Conservation (phyloP, 2,329 filamentous ascomycete genomes). For the Fusarium chuoi region DNA sequence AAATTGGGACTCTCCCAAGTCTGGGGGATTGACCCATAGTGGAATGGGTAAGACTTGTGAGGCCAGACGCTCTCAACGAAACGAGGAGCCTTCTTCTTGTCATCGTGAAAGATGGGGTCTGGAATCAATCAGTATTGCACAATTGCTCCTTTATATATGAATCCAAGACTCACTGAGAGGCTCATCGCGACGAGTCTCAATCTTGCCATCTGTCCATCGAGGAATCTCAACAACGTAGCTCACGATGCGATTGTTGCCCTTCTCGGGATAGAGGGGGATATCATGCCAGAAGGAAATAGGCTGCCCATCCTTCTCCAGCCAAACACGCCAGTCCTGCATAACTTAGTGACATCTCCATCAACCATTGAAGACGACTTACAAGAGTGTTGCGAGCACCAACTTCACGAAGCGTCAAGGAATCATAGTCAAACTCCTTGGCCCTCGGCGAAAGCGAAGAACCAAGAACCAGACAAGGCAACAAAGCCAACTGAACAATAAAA, state of each 20-base stretch:
- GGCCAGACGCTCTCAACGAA: slow-evolving; percentile 57
- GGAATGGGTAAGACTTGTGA: slow-evolving; percentile 56
- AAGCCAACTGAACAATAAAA: slow-evolving; percentile 29
- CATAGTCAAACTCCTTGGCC: slow-evolving; percentile 41
- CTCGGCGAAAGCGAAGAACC: slow-evolving; percentile 20
- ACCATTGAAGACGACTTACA: slow-evolving; percentile 26
- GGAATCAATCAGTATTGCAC: background rate
- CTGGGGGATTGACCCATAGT: slow-evolving; percentile 57
- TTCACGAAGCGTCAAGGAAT: slow-evolving; percentile 47
- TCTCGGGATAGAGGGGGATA: slow-evolving; percentile 52
- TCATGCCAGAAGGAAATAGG: slow-evolving; percentile 57
- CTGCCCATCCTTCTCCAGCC: slow-evolving; percentile 52
- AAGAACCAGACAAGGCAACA: slow-evolving; percentile 31
- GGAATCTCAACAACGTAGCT: slow-evolving; percentile 56
- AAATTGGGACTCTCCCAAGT: slow-evolving; percentile 57
- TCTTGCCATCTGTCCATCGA: slow-evolving; percentile 54
- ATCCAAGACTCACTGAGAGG: slow-evolving; percentile 48
- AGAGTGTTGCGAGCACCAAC: slow-evolving; percentile 53
- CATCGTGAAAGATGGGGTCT: slow-evolving; percentile 57
- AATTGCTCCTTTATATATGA: background rate
- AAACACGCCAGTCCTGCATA: slow-evolving; percentile 53
- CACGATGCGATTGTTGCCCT: slow-evolving; percentile 48
- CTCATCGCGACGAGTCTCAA: slow-evolving; percentile 53
- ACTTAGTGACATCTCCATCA: background rate
- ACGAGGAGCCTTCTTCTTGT: slow-evolving; percentile 49